Conservation (phyloP, 306 rosid genomes). For the Oemleria cerasiformis region DNA sequence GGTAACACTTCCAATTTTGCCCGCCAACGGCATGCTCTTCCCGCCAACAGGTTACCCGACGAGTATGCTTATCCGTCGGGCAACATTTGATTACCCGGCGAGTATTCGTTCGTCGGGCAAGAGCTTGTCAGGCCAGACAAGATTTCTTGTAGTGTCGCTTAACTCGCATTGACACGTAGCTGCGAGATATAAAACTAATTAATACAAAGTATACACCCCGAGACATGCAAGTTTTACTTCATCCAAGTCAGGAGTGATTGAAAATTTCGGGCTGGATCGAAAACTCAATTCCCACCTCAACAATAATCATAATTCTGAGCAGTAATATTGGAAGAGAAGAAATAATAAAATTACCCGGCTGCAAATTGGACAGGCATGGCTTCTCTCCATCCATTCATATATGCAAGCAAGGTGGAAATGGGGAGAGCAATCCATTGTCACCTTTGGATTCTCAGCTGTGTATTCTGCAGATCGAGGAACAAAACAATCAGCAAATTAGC, state of each 20-base stretch:
- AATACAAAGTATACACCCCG: too few relatives aligned
- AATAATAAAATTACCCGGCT: conserved; percentile 28
- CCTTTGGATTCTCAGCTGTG: conserved; percentile 38
- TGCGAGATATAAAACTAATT: too few relatives aligned
- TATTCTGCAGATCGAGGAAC: conserved; percentile 34
- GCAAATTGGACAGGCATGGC: conserved; percentile 39
- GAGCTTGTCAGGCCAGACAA: too few relatives aligned
- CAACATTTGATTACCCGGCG: too few relatives aligned
- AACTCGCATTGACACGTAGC: too few relatives aligned
- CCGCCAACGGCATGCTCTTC: too few relatives aligned
- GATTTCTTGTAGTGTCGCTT: too few relatives aligned
- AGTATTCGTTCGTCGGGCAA: too few relatives aligned
- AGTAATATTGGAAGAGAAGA: not conserved
- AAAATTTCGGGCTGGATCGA: not conserved
- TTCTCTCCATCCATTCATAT: conserved; percentile 43
- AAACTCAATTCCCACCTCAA: not conserved
- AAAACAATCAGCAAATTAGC: not conserved
- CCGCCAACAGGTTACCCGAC: too few relatives aligned
- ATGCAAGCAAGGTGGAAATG: conserved; percentile 47
- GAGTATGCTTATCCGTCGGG: too few relatives aligned
- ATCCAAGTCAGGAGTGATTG: not conserved
- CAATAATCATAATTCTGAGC: not conserved
- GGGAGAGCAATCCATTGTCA: conserved; percentile 29
- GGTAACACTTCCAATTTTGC: too few relatives aligned
- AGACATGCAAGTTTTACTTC: not conserved